Evolutionary conservation across 2,329 filamentous ascomycete species (phyloP).

Genomic region (Penicillium verrucosum): DNA sequence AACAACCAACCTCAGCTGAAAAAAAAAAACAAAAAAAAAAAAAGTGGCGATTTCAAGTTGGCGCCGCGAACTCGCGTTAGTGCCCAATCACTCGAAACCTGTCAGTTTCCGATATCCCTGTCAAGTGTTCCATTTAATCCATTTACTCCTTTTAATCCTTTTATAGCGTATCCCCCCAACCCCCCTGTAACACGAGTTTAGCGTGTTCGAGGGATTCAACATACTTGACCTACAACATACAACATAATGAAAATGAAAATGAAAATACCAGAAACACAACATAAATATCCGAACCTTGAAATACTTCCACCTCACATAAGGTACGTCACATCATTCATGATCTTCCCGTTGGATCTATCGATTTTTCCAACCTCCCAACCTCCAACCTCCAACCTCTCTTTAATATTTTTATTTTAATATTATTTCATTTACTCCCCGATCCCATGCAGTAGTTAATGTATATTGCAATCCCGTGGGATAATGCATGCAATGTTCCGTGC

Average conservation of each 20-base stretch:
- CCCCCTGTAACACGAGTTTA: constrained; percentile 20
- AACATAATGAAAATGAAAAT: no score
- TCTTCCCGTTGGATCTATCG: constrained; percentile 12
- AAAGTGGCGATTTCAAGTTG: constrained; percentile 7
- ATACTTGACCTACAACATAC: background rate
- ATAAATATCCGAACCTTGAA: constrained; percentile 4
- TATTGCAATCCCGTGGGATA: background rate
- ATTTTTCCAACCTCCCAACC: constrained; percentile 8
- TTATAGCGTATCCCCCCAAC: constrained; percentile 4
- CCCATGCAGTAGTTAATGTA: constrained; percentile 1
- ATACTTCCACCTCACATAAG: constrained; percentile 21
- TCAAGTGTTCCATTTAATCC: background rate
- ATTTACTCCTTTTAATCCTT: background rate
- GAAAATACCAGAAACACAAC: background rate
- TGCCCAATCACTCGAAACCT: constrained; percentile 10
- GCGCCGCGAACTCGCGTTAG: constrained; percentile 11
- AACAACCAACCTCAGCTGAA: background rate
- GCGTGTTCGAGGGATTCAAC: constrained; percentile 15
- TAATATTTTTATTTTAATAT: no score
- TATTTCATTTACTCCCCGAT: background rate
- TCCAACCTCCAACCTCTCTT: background rate
- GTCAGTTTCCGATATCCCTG: constrained; percentile 12
- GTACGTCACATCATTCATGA: constrained; percentile 11
- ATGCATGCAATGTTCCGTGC: constrained; percentile 19
- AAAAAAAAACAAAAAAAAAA: background rate